These are phyloP conservation scores for Aegle marmelos DNA, from an alignment of 345 rosid genomes.

Conservation along the genomic window DNA sequence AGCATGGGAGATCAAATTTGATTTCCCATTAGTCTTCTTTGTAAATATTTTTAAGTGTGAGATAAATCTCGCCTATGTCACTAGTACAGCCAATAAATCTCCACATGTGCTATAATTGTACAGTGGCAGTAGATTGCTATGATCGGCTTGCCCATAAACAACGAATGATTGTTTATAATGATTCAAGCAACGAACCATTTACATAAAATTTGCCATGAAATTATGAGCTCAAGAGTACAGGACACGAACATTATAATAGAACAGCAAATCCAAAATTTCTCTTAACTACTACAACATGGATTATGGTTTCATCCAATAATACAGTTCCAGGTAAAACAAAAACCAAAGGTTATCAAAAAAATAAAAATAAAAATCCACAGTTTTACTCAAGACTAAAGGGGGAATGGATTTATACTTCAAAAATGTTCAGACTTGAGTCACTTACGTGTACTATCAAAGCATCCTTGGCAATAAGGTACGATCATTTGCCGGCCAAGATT, in stretches of 20 bases:
- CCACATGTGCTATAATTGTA: too few species aligned
- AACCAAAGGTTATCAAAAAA: background rate
- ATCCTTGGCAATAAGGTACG: background rate
- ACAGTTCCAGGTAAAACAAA: background rate
- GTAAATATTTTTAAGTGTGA: too few species aligned
- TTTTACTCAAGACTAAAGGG: background rate
- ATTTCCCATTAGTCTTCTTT: too few species aligned
- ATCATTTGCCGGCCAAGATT: slow-evolving; percentile 7
- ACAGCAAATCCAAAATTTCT: background rate
- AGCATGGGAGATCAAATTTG: too few species aligned
- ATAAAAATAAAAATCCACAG: background rate
- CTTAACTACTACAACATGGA: background rate
- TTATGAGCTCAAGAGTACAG: background rate
- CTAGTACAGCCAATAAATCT: too few species aligned
- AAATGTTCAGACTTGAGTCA: background rate
- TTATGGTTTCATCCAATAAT: background rate
- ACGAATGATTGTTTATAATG: too few species aligned
- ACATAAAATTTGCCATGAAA: background rate
- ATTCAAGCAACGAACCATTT: too few species aligned
- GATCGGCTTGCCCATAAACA: background rate
- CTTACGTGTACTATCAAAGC: background rate
- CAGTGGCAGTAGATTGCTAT: background rate
- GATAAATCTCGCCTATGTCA: too few species aligned
- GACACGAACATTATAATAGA: background rate
- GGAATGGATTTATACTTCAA: background rate